Evolutionary conservation across 805 yeast genomes (phyloP).

Genomic region (Candida xiaguanensis): DNA sequence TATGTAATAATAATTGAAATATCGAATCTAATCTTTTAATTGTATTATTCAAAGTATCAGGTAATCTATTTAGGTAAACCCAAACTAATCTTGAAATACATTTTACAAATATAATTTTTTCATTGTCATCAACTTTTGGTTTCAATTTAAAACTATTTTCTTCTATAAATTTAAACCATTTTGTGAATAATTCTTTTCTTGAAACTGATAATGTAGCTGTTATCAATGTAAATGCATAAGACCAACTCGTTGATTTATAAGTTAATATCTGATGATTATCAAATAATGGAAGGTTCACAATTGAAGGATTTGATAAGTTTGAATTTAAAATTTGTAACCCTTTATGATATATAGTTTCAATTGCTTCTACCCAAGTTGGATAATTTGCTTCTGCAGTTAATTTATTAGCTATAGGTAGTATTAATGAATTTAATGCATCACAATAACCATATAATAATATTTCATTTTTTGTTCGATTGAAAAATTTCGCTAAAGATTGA

Average conservation of each 20-base stretch:
- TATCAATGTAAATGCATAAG: slow-evolving; percentile 59
- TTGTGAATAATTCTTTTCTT: slow-evolving; percentile 68
- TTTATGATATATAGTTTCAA: slow-evolving; percentile 55
- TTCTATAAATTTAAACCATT: slow-evolving; percentile 73
- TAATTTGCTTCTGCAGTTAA: slow-evolving; percentile 94
- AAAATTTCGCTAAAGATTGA: slow-evolving; percentile 82
- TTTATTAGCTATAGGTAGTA: slow-evolving; percentile 78
- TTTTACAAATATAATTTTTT: slow-evolving; percentile 54
- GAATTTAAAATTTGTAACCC: slow-evolving; percentile 42
- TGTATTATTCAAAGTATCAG: slow-evolving; percentile 86
- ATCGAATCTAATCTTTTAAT: slow-evolving; percentile 71
- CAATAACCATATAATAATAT: slow-evolving; percentile 74
- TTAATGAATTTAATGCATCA: slow-evolving; percentile 71
- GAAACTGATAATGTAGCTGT: slow-evolving; percentile 78
- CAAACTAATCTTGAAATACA: slow-evolving; percentile 76
- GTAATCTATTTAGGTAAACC: slow-evolving; percentile 83
- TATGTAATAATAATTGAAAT: slow-evolving; percentile 51
- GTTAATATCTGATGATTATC: slow-evolving; percentile 3
- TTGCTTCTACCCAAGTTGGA: slow-evolving; percentile 90
- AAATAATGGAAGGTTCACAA: slow-evolving; percentile 4
- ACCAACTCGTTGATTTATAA: slow-evolving; percentile 48
- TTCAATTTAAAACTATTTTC: slow-evolving; percentile 56
- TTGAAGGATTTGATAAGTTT: not conserved
- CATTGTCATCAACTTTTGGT: slow-evolving; percentile 51
- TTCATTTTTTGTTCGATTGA: slow-evolving; percentile 59